Base-by-base conservation (phyloP, 768 basidiomycete genomes). In the Mycena vitilis region DNA sequence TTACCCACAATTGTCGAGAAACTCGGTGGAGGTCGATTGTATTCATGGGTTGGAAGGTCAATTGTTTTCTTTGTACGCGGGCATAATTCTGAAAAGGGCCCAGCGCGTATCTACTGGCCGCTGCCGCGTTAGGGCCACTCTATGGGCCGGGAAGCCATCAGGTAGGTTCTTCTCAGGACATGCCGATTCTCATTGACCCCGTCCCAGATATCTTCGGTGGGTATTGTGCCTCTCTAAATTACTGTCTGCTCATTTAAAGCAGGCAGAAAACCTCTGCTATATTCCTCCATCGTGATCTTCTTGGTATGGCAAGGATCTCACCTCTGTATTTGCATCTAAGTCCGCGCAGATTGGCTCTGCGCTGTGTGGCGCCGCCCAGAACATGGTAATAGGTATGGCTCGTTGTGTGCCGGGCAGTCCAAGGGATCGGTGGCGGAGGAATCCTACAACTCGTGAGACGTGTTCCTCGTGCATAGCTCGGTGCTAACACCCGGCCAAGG, bases 351-450 rank as follows among this genome's bases (percentile, higher is more conserved):
- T 94, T 70, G 93, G 92, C 23, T 93, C 92, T 8, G 93, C 92
- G 2, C 79, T 95, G 61, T 95, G 92, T 72, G 94, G 94, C 16
- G 91, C 92, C 0, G 93, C 94, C 0, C 91, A 95, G 75, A 88
- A 61, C 63, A 91, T 95, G 87, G 85, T 81, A 3, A n/a, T n/a
- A n/a, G n/a, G n/a, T n/a, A n/a, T 93, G 92, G 94, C 80, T 96
- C 18, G 88, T 94, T 40, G 83, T 92, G 0, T 87, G 86, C 49
- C 87, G 94, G 71, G 94, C 92, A 3, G 81, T 96, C 4, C 94
- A 95, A 75, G 94, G 94, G 10, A 88, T 95, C 37, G 94, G 94
- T 30, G 93, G 92, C 9, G 93, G 92, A 12, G 93, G 92, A 6
- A 90, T 94, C 66, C 81, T 94, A 18, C 91, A 92, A 74, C 81